phyloP scores from a whole-genome alignment of 148 eudicot species.

The Silene uniflora region DNA sequence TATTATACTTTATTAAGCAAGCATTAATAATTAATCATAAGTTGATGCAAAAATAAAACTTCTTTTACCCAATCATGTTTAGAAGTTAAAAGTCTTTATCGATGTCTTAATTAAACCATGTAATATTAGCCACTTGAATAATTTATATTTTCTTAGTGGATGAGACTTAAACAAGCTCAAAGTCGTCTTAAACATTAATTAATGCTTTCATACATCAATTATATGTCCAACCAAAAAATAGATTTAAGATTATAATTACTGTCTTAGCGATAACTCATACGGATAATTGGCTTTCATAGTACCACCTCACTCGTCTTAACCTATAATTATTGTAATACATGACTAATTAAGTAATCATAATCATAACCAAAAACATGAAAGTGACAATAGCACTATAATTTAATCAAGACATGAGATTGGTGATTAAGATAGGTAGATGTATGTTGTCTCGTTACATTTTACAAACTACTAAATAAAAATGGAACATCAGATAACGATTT shows the following conservation, averaged over 20 bases:
- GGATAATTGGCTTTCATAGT: slow-evolving; percentile 1
- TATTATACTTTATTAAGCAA: not conserved
- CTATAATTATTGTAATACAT: slow-evolving; percentile 10
- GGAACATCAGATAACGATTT: not conserved
- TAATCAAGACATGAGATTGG: slow-evolving; percentile 1
- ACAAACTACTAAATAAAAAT: not conserved
- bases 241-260: no score
- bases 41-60: slow-evolving; percentile 1
- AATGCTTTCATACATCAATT: no score
- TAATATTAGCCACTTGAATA: not conserved
- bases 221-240: no score
- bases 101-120: not conserved
- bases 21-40: slow-evolving; percentile 12
- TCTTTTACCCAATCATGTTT: not conserved
- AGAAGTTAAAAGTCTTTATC: not conserved
- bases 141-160: not conserved
- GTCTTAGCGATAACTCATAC: not conserved
- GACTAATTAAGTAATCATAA: not conserved
- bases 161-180: not conserved
- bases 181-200: no score
- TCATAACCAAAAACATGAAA: not conserved
- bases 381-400: slow-evolving; percentile 6
- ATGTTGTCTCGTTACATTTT: slow-evolving; percentile 10
- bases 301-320: slow-evolving; percentile 10
- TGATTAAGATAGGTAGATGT: slow-evolving; percentile 9